Conservation (phyloP, 495 filamentous ascomycete genomes). For the Tuber calosporum region DNA sequence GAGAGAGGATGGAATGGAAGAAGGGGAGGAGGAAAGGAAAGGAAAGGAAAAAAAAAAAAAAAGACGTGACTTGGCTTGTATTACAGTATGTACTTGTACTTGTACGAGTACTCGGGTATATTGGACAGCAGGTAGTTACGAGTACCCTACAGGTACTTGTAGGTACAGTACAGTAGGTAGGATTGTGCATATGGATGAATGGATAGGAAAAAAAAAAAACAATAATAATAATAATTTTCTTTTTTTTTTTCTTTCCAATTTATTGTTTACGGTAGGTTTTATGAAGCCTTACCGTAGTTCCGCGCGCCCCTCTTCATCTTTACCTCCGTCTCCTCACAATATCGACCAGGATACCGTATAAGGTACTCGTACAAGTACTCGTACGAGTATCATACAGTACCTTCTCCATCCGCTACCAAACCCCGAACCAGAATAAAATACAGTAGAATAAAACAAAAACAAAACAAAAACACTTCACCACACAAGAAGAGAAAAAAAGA, state of each 20-base stretch:
- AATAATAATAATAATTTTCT: background rate
- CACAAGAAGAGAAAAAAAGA: too few species aligned
- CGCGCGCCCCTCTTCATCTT: background rate
- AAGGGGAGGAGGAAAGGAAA: background rate
- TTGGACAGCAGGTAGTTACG: background rate
- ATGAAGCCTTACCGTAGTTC: too few species aligned
- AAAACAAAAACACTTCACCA: constrained; percentile 24
- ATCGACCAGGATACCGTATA: background rate
- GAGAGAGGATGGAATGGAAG: background rate
- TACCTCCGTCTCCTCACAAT: background rate
- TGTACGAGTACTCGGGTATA: too few species aligned
- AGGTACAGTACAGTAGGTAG: too few species aligned
- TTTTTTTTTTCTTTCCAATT: background rate
- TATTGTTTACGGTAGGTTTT: background rate
- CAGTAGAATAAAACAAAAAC: constrained; percentile 2
- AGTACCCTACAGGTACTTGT: too few species aligned
- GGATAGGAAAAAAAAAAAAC: background rate
- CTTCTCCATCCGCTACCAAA: too few species aligned
- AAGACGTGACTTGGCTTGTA: background rate
- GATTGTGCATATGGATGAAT: background rate
- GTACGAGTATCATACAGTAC: too few species aligned
- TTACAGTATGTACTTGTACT: too few species aligned
- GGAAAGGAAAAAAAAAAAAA: background rate
- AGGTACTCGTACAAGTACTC: too few species aligned
- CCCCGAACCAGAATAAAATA: background rate